A percentile compares a stretch with the other conserved stretches of the same genome.
These are phyloP conservation scores for Salix purpurea DNA, from an alignment of 345 rosid genomes.

Conservation along the genomic window DNA sequence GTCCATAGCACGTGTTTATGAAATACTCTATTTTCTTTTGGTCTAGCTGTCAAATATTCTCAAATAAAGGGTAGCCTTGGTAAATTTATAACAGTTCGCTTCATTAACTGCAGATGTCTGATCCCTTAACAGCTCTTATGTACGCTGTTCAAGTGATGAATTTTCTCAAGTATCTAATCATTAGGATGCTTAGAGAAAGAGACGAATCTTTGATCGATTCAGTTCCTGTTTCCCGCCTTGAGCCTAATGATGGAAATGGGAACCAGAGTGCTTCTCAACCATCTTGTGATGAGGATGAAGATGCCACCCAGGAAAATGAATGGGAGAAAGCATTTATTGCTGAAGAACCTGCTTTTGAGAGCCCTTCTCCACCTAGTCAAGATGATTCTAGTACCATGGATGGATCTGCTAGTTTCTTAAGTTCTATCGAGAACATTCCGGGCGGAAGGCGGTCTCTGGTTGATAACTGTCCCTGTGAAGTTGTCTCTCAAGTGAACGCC, in stretches of 20 bases:
- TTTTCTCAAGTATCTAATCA: constrained; percentile 74
- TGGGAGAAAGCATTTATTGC: constrained; percentile 25
- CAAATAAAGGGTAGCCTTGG: neutral
- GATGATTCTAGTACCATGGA: constrained; percentile 33
- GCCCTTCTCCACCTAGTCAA: constrained; percentile 27
- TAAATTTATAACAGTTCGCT: neutral
- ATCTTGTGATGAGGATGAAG: constrained; percentile 32
- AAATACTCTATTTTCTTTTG: neutral
- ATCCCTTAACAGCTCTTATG: constrained; percentile 96
- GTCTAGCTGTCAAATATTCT: neutral
- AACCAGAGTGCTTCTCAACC: constrained; percentile 44
- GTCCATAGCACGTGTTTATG: neutral
- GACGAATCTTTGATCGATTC: constrained; percentile 47
- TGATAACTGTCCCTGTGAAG: constrained; percentile 36
- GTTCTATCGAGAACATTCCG: constrained; percentile 43
- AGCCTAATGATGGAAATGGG: constrained; percentile 67
- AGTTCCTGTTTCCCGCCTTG: constrained; percentile 32
- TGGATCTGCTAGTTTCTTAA: constrained; percentile 32
- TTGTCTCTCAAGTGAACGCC: constrained; percentile 34
- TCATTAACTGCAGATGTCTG: constrained; percentile 66
- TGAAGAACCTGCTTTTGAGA: constrained; percentile 37
- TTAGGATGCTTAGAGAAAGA: constrained; percentile 60
- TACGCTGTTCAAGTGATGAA: constrained; percentile 97
- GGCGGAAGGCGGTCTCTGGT: constrained; percentile 27
- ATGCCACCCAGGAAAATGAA: constrained; percentile 17